Evolutionary conservation across 2,329 filamentous ascomycete genomes (phyloP).

Genomic region (Ceratocystis diversiconidia): DNA sequence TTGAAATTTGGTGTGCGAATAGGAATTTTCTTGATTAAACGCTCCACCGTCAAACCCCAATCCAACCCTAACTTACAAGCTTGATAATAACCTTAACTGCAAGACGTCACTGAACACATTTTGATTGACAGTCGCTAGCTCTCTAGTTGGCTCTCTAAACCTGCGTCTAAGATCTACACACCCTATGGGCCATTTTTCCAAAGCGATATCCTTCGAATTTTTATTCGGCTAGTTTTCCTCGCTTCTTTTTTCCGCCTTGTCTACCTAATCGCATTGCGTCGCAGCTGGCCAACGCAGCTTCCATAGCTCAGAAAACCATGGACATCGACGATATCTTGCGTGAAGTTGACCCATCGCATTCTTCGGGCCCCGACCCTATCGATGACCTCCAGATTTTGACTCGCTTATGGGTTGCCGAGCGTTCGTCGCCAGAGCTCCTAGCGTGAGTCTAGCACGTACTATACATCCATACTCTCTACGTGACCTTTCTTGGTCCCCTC

Average conservation of each 20-base stretch:
- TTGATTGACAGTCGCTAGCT: not conserved
- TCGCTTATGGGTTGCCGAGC: conserved; percentile 83
- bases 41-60: not conserved
- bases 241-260: too few relatives aligned
- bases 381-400: conserved; percentile 74
- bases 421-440: conserved; percentile 77
- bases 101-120: not conserved
- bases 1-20: too few relatives aligned
- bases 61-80: not conserved
- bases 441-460: not conserved
- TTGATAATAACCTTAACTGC: not conserved
- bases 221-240: too few relatives aligned
- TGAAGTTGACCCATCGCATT: conserved; percentile 50
- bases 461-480: too few relatives aligned
- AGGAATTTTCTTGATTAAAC: not conserved
- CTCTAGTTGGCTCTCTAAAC: too few relatives aligned
- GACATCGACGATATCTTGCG: conserved; percentile 70
- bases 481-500: too few relatives aligned
- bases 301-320: conserved; percentile 32
- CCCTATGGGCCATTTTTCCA: too few relatives aligned
- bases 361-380: conserved; percentile 44
- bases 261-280: not conserved
- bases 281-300: not conserved
- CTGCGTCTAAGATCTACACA: too few relatives aligned
- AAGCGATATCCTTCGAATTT: too few relatives aligned